phyloP scores from a whole-genome alignment of 2,329 filamentous ascomycete genomes.

The Chrysoporthe austroafricana region DNA sequence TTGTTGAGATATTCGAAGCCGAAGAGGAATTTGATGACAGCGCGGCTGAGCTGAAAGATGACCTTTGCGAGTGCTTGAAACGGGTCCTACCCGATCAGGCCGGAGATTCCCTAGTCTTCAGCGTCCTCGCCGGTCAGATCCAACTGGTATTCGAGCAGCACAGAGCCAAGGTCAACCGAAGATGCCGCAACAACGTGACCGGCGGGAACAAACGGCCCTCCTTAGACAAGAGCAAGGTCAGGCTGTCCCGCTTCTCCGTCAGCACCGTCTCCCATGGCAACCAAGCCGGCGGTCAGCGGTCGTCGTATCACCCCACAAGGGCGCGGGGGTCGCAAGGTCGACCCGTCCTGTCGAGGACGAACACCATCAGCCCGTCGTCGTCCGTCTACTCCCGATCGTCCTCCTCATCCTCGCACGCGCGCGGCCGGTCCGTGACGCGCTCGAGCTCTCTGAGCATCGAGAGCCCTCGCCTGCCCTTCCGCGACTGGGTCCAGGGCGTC shows the following conservation, averaged over 20 bases:
- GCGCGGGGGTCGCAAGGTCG: background rate
- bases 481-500: conserved; percentile 27
- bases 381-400: conserved; percentile 22
- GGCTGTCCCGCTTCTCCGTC: conserved; percentile 22
- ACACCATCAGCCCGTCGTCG: conserved; percentile 16
- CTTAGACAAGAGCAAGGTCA: conserved; percentile 10
- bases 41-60: conserved; percentile 22
- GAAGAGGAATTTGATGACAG: conserved; percentile 28
- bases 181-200: conserved; percentile 18
- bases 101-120: conserved; percentile 20
- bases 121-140: conserved; percentile 25
- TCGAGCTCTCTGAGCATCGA: conserved; percentile 27
- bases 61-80: conserved; percentile 23
- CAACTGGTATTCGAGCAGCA: conserved; percentile 29
- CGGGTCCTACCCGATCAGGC: conserved; percentile 25
- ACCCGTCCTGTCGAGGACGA: conserved; percentile 14
- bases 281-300: conserved; percentile 15
- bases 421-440: conserved; percentile 16
- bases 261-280: background rate
- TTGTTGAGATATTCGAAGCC: conserved; percentile 25
- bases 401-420: background rate
- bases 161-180: conserved; percentile 25
- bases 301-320: conserved; percentile 1
- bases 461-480: conserved; percentile 28
- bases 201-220: background rate